Conservation (phyloP, 495 filamentous ascomycete species). For the Penicillium ochrochloron region DNA sequence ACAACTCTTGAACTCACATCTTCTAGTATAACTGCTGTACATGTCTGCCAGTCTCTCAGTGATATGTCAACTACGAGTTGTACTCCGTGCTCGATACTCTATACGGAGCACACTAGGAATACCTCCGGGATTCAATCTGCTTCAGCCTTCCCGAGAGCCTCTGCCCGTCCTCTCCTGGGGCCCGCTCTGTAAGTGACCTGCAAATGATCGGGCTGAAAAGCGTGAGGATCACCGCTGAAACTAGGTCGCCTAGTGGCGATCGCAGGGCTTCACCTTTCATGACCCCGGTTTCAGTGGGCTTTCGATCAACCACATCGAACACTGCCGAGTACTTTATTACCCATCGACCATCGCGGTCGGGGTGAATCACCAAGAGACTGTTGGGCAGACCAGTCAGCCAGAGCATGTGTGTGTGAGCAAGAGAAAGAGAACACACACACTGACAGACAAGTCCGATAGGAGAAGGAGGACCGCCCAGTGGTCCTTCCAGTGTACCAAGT, state of each 20-base stretch:
- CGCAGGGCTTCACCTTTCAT: constrained; percentile 23
- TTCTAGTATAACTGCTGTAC: neutral
- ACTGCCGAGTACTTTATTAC: neutral
- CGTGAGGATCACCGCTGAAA: constrained; percentile 34
- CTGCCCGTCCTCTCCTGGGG: neutral
- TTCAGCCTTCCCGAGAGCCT: neutral
- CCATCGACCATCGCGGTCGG: neutral
- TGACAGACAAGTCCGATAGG: neutral
- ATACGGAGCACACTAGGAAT: neutral
- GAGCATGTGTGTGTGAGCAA: neutral
- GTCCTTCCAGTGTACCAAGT: constrained; percentile 3
- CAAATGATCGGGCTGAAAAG: constrained; percentile 17
- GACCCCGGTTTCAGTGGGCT: neutral
- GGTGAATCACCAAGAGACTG: neutral
- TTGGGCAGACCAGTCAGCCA: neutral
- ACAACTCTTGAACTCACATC: neutral
- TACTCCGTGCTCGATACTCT: neutral
- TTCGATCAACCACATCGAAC: neutral
- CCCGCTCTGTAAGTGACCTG: neutral
- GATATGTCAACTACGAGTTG: neutral
- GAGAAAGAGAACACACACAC: neutral
- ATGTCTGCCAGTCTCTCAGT: neutral
- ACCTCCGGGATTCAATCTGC: neutral
- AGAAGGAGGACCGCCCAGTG: neutral
- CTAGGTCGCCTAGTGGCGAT: constrained; percentile 34